These are phyloP conservation scores for Adansonia digitata DNA, from an alignment of 345 rosid genomes.

Conservation along the genomic window DNA sequence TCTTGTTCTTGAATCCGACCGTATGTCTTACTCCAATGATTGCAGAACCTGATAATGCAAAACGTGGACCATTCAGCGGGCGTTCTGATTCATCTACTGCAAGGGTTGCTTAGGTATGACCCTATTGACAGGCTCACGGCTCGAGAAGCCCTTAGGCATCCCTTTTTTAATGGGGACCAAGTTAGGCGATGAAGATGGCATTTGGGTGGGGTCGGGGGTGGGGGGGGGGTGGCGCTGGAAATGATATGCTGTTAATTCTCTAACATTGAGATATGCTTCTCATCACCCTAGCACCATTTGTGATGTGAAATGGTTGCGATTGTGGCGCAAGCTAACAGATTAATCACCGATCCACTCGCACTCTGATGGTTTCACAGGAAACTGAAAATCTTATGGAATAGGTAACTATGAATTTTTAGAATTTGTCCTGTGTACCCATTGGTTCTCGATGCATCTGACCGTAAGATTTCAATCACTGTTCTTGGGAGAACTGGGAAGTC, in stretches of 20 bases:
- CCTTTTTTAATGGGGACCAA: constrained; percentile 61
- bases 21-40: too few relatives aligned
- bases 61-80: constrained; percentile 84
- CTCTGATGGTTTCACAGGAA: too few relatives aligned
- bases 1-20: too few relatives aligned
- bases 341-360: too few relatives aligned
- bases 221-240: not conserved
- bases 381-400: too few relatives aligned
- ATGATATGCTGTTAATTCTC: not conserved
- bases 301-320: too few relatives aligned
- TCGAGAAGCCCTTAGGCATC: constrained; percentile 63
- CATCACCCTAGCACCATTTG: not conserved
- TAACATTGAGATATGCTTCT: not conserved
- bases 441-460: too few relatives aligned
- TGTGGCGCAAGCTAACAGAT: not conserved
- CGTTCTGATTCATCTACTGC: constrained; percentile 68
- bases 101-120: constrained; percentile 67
- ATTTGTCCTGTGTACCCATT: too few relatives aligned
- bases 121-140: constrained; percentile 65
- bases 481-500: too few relatives aligned
- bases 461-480: too few relatives aligned
- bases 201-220: too few relatives aligned
- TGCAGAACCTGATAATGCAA: constrained; percentile 77
- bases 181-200: not conserved
- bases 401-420: too few relatives aligned